Evolutionary conservation across 257 asterid species (phyloP).

Genomic region (Ehretia macrophylla): DNA sequence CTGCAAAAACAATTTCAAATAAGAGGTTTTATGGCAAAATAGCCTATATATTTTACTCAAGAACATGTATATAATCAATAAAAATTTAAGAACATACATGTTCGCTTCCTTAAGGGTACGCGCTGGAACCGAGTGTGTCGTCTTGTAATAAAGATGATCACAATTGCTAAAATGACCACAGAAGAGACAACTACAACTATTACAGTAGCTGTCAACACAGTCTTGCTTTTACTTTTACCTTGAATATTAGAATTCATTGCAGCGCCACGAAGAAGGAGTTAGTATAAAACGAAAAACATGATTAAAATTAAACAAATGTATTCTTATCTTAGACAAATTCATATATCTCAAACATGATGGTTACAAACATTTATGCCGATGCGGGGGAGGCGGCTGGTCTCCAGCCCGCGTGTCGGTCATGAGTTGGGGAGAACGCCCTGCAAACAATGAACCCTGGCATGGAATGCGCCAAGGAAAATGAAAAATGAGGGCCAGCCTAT

Average conservation of each 20-base stretch:
- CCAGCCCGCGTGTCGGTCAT: too few species aligned
- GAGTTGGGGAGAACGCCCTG: too few species aligned
- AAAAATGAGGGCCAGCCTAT: too few species aligned
- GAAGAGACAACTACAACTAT: slow-evolving; percentile 25
- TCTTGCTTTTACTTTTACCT: slow-evolving; percentile 19
- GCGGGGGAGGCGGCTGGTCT: too few species aligned
- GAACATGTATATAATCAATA: too few species aligned
- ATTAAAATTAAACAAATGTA: too few species aligned
- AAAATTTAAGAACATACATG: slow-evolving; percentile 20
- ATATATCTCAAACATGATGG: too few species aligned
- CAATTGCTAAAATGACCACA: slow-evolving; percentile 18
- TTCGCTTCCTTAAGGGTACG: slow-evolving; percentile 19
- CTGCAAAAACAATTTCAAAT: slow-evolving; percentile 15
- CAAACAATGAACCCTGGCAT: too few species aligned
- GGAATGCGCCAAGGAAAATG: too few species aligned
- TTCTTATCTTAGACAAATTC: too few species aligned
- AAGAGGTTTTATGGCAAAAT: not conserved
- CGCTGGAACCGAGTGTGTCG: slow-evolving; percentile 18
- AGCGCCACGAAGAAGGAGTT: slow-evolving; percentile 8
- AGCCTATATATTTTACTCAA: too few species aligned
- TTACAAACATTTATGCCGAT: not conserved
- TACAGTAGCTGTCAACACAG: slow-evolving; percentile 20
- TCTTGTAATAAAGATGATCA: slow-evolving; percentile 26
- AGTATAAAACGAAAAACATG: too few species aligned
- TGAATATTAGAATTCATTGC: slow-evolving; percentile 25